Evolutionary conservation across 1,284 basidiomycete species (phyloP).

Genomic region (Microbotryomycetes sp.): DNA sequence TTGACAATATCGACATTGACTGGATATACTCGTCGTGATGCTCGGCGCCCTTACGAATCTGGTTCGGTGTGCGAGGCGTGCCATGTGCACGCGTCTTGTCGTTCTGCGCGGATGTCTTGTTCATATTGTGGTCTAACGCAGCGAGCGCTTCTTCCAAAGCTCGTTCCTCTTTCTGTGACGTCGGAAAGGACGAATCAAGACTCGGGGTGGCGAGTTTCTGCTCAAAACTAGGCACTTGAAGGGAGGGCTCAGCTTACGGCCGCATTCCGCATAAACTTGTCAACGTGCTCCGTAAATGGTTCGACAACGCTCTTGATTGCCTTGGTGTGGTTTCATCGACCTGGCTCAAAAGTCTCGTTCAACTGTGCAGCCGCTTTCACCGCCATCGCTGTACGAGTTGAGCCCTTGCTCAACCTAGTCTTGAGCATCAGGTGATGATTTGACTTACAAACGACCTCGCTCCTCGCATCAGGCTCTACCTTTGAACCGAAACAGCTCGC

Average conservation of each 20-base stretch:
- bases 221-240: neutral
- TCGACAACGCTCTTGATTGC: neutral
- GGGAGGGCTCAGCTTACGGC: neutral
- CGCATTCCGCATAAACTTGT: neutral
- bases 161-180: conserved; percentile 25
- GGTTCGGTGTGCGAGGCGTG: neutral
- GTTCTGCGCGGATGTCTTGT: conserved; percentile 16
- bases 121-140: conserved; percentile 13
- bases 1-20: conserved; percentile 11
- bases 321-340: neutral
- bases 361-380: neutral
- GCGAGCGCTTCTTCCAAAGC: conserved; percentile 15
- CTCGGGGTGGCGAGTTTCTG: no score
- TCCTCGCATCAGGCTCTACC: neutral
- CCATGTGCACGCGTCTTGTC: conserved; percentile 1
- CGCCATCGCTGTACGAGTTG: neutral
- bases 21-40: conserved; percentile 11
- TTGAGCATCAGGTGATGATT: neutral
- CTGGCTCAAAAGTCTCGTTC: no score
- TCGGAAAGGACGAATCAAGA: no score
- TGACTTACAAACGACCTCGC: neutral
- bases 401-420: no score
- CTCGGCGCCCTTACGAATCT: neutral
- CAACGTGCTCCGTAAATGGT: neutral
- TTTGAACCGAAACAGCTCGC: neutral